Base-by-base conservation (phyloP, 148 eudicot species). In the Chenopodium quinoa region DNA sequence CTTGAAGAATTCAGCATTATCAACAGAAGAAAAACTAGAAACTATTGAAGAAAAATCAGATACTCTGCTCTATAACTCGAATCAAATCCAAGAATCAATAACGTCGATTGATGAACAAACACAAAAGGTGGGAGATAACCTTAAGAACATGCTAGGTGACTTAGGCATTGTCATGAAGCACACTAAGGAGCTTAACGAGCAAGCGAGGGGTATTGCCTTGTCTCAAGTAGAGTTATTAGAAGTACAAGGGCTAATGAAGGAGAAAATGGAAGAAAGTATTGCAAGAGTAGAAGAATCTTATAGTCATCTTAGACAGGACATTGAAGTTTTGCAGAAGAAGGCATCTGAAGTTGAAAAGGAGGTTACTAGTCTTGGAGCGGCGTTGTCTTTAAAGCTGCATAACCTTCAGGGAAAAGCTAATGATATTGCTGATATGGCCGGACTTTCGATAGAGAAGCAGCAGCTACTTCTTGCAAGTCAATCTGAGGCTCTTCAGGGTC, bases 381-480 rank as follows among this genome's bases (percentile, higher is more conserved):
- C 86, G 5, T 86, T 92, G 90, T 65, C 76, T 79, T 77, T 83
- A 4, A 90, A 82, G 80, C 87, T 94, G 98, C 73, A 82, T 20
- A 83, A 72, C 32, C 83, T 94, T 27, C 90, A 93, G 68, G 88
- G 80, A 19, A 94, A 88, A 83, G 91, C 98, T 0, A 93, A 94
- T 74, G 91, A 90, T 72, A 94, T 94, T 68, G 93, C 90, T 69
- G 78, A 79, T 74, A 81, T 90, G 70, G 85, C 97, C 0, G 93
- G 85, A 46, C 76, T 76, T 64, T 89, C 98, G 0, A 79, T 94
- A 27, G 89, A 89, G 37, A 94, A 89, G 82, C 98, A 94, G 48
- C 90, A 92, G 17, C 79, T 86, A 75, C 91, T 94, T 84, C 88
- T 91, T 47, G 89, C 88, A 64, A 86, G 90, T 4, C 97, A 94